A percentile compares a stretch with the other conserved stretches of the same genome.
phyloP scores from a whole-genome alignment of 78 protist genomes.

The Guillardia theta region DNA sequence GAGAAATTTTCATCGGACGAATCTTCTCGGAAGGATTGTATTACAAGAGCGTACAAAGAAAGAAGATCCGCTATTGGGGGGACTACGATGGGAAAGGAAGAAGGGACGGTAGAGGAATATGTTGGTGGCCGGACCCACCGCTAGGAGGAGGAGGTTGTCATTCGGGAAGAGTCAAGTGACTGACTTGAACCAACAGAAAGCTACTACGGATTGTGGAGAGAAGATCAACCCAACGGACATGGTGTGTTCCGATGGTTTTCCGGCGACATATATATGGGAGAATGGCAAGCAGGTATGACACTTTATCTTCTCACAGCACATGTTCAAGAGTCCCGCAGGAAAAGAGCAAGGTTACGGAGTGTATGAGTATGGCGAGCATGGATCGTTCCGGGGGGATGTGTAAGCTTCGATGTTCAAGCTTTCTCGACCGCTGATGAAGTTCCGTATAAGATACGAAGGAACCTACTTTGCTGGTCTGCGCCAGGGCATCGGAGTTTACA shows the following conservation, averaged over 20 bases:
- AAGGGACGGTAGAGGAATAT: neutral
- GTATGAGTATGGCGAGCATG: neutral
- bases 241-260: neutral
- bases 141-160: neutral
- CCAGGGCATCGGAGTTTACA: slow-evolving; percentile 35
- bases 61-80: neutral
- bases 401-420: no score
- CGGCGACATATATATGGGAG: slow-evolving; percentile 65
- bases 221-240: neutral
- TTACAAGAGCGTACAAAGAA: neutral
- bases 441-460: neutral
- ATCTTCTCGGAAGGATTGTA: neutral
- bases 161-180: no score
- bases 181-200: neutral
- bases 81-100: neutral
- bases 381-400: neutral
- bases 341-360: slow-evolving; percentile 47
- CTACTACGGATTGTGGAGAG: neutral
- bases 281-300: slow-evolving; percentile 52
- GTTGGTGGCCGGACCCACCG: neutral
- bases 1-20: neutral
- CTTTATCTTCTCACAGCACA: no score
- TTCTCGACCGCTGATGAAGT: no score
- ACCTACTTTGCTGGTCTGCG: neutral
- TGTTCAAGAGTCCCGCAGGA: no score